Evolutionary conservation across 192 early-diverging fungal species (phyloP).

Genomic region (Podila clonocystis): DNA sequence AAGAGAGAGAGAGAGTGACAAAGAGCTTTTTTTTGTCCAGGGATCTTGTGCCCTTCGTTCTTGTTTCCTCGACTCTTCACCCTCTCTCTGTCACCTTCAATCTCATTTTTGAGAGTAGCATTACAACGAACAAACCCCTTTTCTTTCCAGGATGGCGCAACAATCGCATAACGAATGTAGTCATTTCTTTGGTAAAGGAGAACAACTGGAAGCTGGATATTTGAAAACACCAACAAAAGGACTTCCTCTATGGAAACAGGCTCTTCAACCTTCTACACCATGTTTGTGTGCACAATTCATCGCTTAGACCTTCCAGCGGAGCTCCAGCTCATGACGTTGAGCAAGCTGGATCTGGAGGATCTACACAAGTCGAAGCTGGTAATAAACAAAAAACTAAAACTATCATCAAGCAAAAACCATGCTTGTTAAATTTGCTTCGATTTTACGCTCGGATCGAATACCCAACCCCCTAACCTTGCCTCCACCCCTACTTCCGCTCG

Average conservation of each 20-base stretch:
- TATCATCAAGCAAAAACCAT: too few species aligned
- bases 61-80: too few species aligned
- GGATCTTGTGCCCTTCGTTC: too few species aligned
- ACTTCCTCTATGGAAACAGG: background rate
- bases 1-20: too few species aligned
- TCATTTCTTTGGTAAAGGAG: conserved; percentile 9
- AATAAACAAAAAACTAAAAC: too few species aligned
- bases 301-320: conserved; percentile 28
- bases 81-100: too few species aligned
- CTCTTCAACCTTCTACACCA: background rate
- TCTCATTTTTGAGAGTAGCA: background rate
- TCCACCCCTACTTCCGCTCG: too few species aligned
- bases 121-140: background rate
- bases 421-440: too few species aligned
- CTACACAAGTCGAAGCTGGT: conserved; percentile 20
- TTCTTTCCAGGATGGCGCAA: background rate
- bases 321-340: conserved; percentile 21
- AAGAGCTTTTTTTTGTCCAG: too few species aligned
- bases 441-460: background rate
- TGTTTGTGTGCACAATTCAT: background rate
- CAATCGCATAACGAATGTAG: background rate
- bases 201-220: too few species aligned
- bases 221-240: too few species aligned
- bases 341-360: conserved; percentile 14
- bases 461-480: background rate